A percentile compares a stretch with the other conserved stretches of the same genome.
Conservation (phyloP, 768 basidiomycete species). For the Trametes cingulata region DNA sequence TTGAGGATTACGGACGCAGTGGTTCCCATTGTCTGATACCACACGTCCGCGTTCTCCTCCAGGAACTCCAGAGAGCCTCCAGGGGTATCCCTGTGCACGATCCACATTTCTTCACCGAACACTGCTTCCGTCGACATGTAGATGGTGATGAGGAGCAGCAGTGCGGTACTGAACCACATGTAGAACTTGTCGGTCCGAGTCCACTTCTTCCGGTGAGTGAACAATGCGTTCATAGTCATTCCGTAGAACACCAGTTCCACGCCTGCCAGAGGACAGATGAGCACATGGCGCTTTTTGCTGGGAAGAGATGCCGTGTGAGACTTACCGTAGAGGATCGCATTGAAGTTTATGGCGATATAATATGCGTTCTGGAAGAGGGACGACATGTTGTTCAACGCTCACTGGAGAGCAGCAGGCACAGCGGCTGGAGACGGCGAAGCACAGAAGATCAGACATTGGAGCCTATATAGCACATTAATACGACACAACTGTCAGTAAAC, state of each 20-base stretch:
- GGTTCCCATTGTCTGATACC: conserved; percentile 23
- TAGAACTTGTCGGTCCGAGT: conserved; percentile 22
- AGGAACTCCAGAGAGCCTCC: conserved; percentile 39
- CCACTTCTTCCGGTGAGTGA: conserved; percentile 4
- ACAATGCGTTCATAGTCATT: conserved; percentile 25
- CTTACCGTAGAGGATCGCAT: conserved; percentile 21
- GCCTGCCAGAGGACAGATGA: conserved; percentile 17
- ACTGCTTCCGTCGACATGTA: conserved; percentile 32
- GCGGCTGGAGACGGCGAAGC: too few relatives aligned
- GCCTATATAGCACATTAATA: too few relatives aligned
- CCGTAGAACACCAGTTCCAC: conserved; percentile 31
- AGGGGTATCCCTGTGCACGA: conserved; percentile 31
- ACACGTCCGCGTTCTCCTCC: conserved; percentile 20
- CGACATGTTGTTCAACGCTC: background rate
- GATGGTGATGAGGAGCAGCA: conserved; percentile 36
- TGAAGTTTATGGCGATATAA: conserved; percentile 24
- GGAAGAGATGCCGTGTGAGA: background rate
- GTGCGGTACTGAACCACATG: conserved; percentile 27
- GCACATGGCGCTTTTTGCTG: background rate
- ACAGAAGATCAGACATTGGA: too few relatives aligned
- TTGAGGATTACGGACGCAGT: conserved; percentile 24
- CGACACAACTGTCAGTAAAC: too few relatives aligned
- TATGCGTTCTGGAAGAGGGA: conserved; percentile 23
- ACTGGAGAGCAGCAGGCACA: too few relatives aligned
- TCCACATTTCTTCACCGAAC: conserved; percentile 41